phyloP scores from a whole-genome alignment of 345 rosid genomes.

The Arabidopsis arenosa region DNA sequence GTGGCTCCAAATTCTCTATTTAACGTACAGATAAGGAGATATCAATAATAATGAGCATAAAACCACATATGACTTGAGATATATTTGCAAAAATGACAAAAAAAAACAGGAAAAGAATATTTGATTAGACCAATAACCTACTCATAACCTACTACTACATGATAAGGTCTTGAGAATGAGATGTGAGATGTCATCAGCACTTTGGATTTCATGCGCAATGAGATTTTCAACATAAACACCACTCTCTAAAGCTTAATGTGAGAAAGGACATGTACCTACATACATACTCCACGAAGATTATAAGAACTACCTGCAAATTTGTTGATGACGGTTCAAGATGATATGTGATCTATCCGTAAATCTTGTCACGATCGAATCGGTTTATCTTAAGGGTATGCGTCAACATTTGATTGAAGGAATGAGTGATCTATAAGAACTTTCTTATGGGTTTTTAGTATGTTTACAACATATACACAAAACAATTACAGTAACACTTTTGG shows the following conservation, averaged over 20 bases:
- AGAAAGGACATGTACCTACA: not conserved
- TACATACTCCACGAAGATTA: too few relatives aligned
- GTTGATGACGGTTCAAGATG: not conserved
- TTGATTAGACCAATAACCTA: not conserved
- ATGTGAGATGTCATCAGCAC: not conserved
- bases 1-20: conserved; percentile 7
- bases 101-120: not conserved
- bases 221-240: not conserved
- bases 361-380: not conserved
- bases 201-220: not conserved
- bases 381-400: not conserved
- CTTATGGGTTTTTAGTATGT: not conserved
- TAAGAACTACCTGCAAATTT: not conserved
- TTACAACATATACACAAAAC: conserved; percentile 24
- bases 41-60: not conserved
- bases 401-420: conserved; percentile 3
- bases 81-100: not conserved
- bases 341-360: not conserved
- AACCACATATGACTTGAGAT: not conserved
- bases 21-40: conserved; percentile 2
- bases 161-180: conserved; percentile 24
- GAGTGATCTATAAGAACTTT: not conserved
- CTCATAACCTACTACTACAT: not conserved
- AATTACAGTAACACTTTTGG: conserved; percentile 6
- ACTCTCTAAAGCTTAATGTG: too few relatives aligned